Percentiles rank a stretch among this genome's conserved stretches.
Conservation (phyloP, 176 grass and related monocot genomes). For the Lolium multiflorum region DNA sequence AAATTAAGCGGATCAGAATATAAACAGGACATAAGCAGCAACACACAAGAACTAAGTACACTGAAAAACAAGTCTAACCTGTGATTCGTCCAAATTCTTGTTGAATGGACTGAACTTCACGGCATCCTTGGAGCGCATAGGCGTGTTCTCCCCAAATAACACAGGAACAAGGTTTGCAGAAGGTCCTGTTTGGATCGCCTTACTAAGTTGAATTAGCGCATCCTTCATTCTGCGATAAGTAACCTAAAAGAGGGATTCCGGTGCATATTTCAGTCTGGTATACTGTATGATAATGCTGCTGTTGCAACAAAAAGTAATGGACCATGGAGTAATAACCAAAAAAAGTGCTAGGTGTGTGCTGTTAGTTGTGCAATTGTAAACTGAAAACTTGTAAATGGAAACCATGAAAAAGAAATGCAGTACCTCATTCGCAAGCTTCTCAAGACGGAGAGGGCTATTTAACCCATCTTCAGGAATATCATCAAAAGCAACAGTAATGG, state of each 20-base stretch:
- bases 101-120: constrained; percentile 87
- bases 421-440: constrained; percentile 99
- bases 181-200: constrained; percentile 76
- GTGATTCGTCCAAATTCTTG: constrained; percentile 94
- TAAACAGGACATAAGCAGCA: neutral
- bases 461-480: constrained; percentile 98
- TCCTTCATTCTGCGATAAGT: constrained; percentile 96
- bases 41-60: constrained; percentile 15
- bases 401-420: constrained; percentile 2
- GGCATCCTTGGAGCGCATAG: constrained; percentile 62
- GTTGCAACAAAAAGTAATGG: neutral
- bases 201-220: constrained; percentile 88
- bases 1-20: neutral
- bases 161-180: constrained; percentile 84
- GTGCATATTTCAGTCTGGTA: neutral
- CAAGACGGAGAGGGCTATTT: constrained; percentile 88
- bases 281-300: neutral
- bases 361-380: constrained; percentile 15
- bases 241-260: constrained; percentile 67
- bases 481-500: constrained; percentile 91
- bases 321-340: constrained; percentile 18
- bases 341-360: neutral
- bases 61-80: constrained; percentile 59
- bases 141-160: constrained; percentile 87
- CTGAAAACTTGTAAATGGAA: neutral